Conservation (phyloP, 2,329 filamentous ascomycete species). For the Aspergillus sp. region DNA sequence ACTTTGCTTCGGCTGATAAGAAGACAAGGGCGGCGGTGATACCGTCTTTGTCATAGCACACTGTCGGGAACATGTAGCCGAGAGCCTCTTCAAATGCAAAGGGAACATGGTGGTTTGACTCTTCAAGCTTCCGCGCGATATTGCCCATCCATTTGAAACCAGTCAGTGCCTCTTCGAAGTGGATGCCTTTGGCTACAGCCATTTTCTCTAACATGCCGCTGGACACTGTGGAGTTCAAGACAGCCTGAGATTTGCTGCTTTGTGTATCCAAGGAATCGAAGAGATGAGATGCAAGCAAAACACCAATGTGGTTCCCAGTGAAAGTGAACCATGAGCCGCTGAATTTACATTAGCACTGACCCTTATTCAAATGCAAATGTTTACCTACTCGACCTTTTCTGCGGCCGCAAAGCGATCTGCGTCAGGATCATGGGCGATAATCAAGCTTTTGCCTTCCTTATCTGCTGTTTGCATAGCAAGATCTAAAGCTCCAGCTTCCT, state of each 20-base stretch:
- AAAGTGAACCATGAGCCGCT: slow-evolving; percentile 54
- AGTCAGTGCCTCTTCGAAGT: slow-evolving; percentile 58
- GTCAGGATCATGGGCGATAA: slow-evolving; percentile 62
- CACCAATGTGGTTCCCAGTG: slow-evolving; percentile 62
- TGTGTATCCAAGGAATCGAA: slow-evolving; percentile 41
- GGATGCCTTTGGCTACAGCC: slow-evolving; percentile 51
- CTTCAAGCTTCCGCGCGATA: slow-evolving; percentile 49
- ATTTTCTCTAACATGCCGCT: slow-evolving; percentile 59
- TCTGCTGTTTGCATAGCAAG: slow-evolving; percentile 55
- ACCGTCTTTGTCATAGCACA: slow-evolving; percentile 62
- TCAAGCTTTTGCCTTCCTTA: slow-evolving; percentile 42
- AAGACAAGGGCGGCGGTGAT: slow-evolving; percentile 58
- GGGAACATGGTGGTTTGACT: slow-evolving; percentile 45
- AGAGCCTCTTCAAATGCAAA: slow-evolving; percentile 64
- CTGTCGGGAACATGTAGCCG: slow-evolving; percentile 61
- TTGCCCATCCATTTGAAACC: slow-evolving; percentile 68
- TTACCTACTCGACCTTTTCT: slow-evolving; percentile 47
- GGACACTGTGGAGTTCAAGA: slow-evolving; percentile 61
- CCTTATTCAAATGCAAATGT: background rate
- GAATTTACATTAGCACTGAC: background rate
- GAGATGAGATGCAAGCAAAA: slow-evolving; percentile 55
- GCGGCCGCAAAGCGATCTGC: slow-evolving; percentile 61
- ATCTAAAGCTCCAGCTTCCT: slow-evolving; percentile 59
- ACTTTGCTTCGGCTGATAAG: slow-evolving; percentile 50
- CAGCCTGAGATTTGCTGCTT: slow-evolving; percentile 38